Base-by-base conservation (phyloP, 768 basidiomycete genomes). In the Lactarius deliciosus region DNA sequence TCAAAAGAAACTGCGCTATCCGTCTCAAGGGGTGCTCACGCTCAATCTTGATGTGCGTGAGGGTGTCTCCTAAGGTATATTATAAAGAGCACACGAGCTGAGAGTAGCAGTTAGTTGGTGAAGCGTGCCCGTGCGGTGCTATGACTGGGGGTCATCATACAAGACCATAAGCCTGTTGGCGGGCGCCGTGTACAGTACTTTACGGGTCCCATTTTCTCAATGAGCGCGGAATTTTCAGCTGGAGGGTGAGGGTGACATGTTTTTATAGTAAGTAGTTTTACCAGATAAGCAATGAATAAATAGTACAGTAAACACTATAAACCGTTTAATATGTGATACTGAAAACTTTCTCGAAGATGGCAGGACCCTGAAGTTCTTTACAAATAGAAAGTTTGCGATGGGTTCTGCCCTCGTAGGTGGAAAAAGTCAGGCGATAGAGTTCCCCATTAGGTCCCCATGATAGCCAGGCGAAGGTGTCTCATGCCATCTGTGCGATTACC, bases 181-280 rank as follows among this genome's bases (percentile, higher is more conserved):
- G 11, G 25, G 5, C n/a, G 54, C 32, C 22, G 40, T 58, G 57
- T n/a, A 38, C 20, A 43, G 56, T 40, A 45, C 55, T 57, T 57
- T 36, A 34, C 61, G n/a, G 8, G 57, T 53, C 22, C n/a, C 5
- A 7, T 40, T 34, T 63, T 25, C 50, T 25, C 50, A 36, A 38
- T 2, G 34, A 32, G 57, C 18, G 11, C 16, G 16, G 8, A 47
- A 36, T 22, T 5, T 59, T 50, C 20, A n/a, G 15, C 22, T 38
- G 30, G 47, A 53, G 32, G 28, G 15, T 60, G 32, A 60, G 56
- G 62, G 66, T 67, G 53, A 22, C 45, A 47, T 22, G 50, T 47
- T 41, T 28, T 38, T 43, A 7, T 32, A 32, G 32, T 32, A 32
- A 32, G 32, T 32, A 32, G 32, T 32, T 30, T 32, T 7, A 32